These are phyloP conservation scores for Saksenaea oblongispora DNA, from an alignment of 371 early-diverging fungal genomes.

Conservation along the genomic window DNA sequence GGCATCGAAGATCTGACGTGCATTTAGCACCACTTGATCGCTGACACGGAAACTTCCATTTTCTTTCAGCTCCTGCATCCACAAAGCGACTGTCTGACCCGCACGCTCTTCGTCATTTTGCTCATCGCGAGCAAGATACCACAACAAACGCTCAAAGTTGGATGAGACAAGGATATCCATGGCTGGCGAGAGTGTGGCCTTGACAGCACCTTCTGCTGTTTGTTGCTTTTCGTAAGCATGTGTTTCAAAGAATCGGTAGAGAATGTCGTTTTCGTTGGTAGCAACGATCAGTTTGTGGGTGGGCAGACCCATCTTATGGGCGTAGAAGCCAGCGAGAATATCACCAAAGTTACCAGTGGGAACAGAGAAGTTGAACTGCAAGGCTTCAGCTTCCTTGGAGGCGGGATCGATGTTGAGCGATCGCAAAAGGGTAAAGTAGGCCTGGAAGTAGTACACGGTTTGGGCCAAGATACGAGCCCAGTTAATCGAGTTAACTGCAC, in stretches of 20 bases:
- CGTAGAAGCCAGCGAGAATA: slow-evolving; percentile 93
- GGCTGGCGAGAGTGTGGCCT: slow-evolving; percentile 90
- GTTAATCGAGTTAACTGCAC: slow-evolving; percentile 98
- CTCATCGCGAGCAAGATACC: slow-evolving; percentile 80
- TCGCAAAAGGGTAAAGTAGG: slow-evolving; percentile 77
- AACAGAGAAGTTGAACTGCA: slow-evolving; percentile 80
- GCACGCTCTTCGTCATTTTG: slow-evolving; percentile 50
- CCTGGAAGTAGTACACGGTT: slow-evolving; percentile 93
- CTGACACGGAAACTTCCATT: slow-evolving; percentile 76
- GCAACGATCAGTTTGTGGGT: slow-evolving; percentile 81
- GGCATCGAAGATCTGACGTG: slow-evolving; percentile 77
- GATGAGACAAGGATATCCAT: slow-evolving; percentile 96
- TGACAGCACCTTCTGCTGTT: slow-evolving; percentile 62
- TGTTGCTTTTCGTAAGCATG: slow-evolving; percentile 80
- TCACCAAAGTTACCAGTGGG: slow-evolving; percentile 99
- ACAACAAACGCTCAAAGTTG: slow-evolving; percentile 96
- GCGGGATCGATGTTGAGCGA: slow-evolving; percentile 57
- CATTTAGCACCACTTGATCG: slow-evolving; percentile 59
- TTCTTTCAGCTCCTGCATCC: slow-evolving; percentile 83
- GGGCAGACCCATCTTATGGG: slow-evolving; percentile 91
- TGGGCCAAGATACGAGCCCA: slow-evolving; percentile 97
- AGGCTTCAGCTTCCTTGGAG: slow-evolving; percentile 43
- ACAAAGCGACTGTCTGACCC: slow-evolving; percentile 59
- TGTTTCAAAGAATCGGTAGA: slow-evolving; percentile 90
- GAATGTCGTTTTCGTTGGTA: slow-evolving; percentile 95